Conservation (phyloP, 306 rosid genomes). For the Rosa lucieae region DNA sequence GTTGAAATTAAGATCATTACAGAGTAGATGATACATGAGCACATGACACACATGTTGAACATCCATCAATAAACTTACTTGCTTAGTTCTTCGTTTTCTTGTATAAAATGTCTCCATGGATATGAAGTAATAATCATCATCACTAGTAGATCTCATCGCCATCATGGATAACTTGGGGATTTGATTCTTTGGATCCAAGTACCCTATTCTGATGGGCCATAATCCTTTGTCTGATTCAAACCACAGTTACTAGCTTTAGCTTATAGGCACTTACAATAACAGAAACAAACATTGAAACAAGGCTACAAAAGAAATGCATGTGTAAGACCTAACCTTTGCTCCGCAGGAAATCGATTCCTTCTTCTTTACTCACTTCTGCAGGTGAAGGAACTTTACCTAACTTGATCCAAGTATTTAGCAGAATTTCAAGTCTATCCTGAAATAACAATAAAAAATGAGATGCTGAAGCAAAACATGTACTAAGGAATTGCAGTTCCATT, state of each 20-base stretch:
- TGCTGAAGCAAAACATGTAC: background rate
- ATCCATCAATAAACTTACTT: conserved; percentile 41
- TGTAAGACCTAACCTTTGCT: conserved; percentile 50
- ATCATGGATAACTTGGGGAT: conserved; percentile 65
- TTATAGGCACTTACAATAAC: background rate
- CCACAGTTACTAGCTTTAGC: conserved; percentile 22
- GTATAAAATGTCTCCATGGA: conserved; percentile 48
- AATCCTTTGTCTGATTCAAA: conserved; percentile 50
- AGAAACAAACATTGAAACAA: conserved; percentile 12
- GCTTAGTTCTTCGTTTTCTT: conserved; percentile 40
- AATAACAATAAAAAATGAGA: conserved; percentile 11
- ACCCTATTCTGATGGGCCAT: conserved; percentile 86
- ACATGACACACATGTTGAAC: background rate
- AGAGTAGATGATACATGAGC: conserved; percentile 4
- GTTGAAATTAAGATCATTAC: conserved; percentile 4
- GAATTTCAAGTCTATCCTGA: conserved; percentile 93
- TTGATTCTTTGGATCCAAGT: conserved; percentile 55
- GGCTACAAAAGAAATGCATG: conserved; percentile 7
- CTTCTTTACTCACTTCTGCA: conserved; percentile 78
- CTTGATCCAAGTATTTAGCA: conserved; percentile 77
- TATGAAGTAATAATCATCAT: conserved; percentile 61
- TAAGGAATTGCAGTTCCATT: background rate
- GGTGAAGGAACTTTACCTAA: conserved; percentile 70
- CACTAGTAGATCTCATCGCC: conserved; percentile 50
- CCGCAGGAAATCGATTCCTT: conserved; percentile 66